phyloP scores from a whole-genome alignment of 129 eudicot species.

The Chrysanthemum lavandulifolium region DNA sequence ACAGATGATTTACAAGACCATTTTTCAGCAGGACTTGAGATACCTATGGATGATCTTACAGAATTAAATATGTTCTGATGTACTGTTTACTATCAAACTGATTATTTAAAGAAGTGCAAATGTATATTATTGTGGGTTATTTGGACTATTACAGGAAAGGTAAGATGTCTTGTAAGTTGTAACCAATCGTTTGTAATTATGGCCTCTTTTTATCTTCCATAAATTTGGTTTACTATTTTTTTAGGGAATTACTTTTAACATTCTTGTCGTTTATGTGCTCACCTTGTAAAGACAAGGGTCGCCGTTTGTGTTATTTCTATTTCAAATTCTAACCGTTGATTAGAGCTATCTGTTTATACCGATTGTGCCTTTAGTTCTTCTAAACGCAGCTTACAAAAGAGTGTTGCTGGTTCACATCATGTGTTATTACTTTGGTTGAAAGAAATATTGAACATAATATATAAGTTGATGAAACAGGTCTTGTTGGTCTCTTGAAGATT shows the following conservation, averaged over 20 bases:
- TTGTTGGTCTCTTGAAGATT: no score
- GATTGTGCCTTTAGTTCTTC: no score
- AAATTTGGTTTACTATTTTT: neutral
- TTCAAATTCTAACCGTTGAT: no score
- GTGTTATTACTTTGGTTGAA: no score
- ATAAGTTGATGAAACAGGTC: no score
- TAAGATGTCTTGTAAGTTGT: constrained; percentile 22
- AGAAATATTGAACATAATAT: no score
- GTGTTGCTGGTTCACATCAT: no score
- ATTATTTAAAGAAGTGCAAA: neutral
- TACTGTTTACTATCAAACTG: neutral
- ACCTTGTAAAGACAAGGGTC: constrained; percentile 19
- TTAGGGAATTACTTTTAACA: constrained; percentile 1
- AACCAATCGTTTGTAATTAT: constrained; percentile 35
- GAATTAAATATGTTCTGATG: constrained; percentile 64
- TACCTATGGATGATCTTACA: constrained; percentile 92
- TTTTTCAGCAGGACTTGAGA: constrained; percentile 67
- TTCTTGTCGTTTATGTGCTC: constrained; percentile 4
- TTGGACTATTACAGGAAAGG: constrained; percentile 26
- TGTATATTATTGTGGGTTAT: constrained; percentile 35
- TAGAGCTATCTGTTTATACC: no score
- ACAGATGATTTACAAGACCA: constrained; percentile 58
- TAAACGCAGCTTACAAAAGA: no score
- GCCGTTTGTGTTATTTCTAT: neutral
- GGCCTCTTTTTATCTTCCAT: neutral